Conservation (phyloP, 257 asterid species). For the Prunella vulgaris region DNA sequence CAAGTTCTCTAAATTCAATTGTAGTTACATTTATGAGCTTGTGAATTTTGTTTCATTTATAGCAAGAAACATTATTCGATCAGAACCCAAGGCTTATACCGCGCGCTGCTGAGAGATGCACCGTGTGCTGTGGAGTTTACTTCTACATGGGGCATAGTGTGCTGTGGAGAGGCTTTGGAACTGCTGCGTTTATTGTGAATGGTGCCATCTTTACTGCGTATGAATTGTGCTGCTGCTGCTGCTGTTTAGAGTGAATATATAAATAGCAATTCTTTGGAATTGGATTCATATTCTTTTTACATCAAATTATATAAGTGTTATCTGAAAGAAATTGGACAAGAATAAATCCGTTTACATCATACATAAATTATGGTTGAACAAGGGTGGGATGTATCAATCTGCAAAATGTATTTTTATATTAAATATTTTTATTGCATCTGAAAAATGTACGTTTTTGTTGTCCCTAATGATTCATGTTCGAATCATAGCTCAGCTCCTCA, state of each 20-base stretch:
- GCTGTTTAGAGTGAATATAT: conserved; percentile 21
- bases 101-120: no score
- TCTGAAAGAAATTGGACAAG: not conserved
- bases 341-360: not conserved
- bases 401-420: no score
- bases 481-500: not conserved
- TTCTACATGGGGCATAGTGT: conserved; percentile 56
- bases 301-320: not conserved
- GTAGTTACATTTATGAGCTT: no score
- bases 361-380: no score
- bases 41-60: no score
- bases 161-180: conserved; percentile 83
- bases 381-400: no score
- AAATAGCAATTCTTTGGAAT: not conserved
- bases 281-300: not conserved
- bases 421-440: not conserved
- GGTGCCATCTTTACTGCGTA: conserved; percentile 74
- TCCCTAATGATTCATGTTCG: not conserved
- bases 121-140: no score
- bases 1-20: no score
- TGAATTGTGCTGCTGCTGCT: conserved; percentile 61
- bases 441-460: not conserved
- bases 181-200: conserved; percentile 73
- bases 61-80: no score
- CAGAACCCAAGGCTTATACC: no score